Base-by-base conservation (phyloP, 495 filamentous ascomycete genomes). In the Annulohypoxylon bovei region DNA sequence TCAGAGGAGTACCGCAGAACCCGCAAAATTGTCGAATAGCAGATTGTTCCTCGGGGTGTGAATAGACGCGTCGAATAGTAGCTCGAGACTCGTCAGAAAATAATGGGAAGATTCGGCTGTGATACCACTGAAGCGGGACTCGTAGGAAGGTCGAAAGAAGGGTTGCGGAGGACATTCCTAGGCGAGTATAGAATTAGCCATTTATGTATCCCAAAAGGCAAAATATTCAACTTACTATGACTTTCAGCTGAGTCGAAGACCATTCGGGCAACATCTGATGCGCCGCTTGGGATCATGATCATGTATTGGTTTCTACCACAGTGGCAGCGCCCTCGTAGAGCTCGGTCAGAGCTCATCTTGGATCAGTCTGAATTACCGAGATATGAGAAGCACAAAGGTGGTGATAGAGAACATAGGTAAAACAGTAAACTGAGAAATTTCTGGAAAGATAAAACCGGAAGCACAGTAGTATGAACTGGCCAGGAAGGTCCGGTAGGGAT, bases 261-360 rank as follows among this genome's bases (percentile, higher is more conserved):
- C 6, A 97, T 85, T 49, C 88, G 83, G 22, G 90, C 88, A 46
- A 83, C 77, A 32, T 88, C 79, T 12, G 78, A 77, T 40, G 85
- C 77, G 66, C 87, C 71, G 3, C 81, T 69, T 2, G 94, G 93
- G 28, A 93, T 83, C 27, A 85, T 78, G 62, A 97, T 87, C 16
- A 87, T 83, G 78, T 96, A 97, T 67, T 89, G 85, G 74, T 95
- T 97, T 28, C 94, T 89, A 40, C 93, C 93, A 78, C 94, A 97
- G 25, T 90, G 88, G 79, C 94, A 97, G 75, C 89, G 85, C 62
- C 94, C 93, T 57, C 83, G 86, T 25, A 97, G 82, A 30, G 35
- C 53, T 54, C 69, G 53, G 11, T 49, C 64, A 14, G 70, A 65
- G 47, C 37, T 61, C 70, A 65, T 72, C 46, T 58, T 72, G 25